A percentile compares a stretch with the other conserved stretches of the same genome.
Conservation (phyloP, 331 rosid genomes). For the Quercus tomentella region DNA sequence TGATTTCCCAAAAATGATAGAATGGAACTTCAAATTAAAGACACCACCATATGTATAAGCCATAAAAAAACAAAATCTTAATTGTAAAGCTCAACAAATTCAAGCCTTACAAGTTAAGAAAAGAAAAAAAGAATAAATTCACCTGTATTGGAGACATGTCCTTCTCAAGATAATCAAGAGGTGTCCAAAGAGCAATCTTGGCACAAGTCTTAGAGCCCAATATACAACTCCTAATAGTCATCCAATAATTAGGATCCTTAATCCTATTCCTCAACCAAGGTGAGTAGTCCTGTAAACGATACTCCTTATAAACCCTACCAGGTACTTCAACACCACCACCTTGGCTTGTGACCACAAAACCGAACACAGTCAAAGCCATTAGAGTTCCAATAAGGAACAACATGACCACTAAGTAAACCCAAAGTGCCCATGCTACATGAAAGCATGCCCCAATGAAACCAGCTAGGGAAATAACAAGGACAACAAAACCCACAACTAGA, state of each 20-base stretch:
- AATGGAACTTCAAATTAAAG: no score
- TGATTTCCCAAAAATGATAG: no score
- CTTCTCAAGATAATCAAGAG: conserved; percentile 64
- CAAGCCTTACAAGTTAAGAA: background rate
- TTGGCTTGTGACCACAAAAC: conserved; percentile 62
- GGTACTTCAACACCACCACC: conserved; percentile 74
- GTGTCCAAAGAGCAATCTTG: conserved; percentile 58
- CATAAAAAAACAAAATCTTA: no score
- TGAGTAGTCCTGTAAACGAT: conserved; percentile 56
- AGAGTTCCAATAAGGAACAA: conserved; percentile 61
- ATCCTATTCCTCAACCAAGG: conserved; percentile 76
- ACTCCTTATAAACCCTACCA: conserved; percentile 68
- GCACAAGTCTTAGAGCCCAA: conserved; percentile 79
- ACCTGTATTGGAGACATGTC: conserved; percentile 95
- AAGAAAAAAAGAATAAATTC: background rate
- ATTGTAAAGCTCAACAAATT: background rate
- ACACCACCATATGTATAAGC: no score
- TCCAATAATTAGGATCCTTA: conserved; percentile 65
- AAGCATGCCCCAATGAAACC: conserved; percentile 98
- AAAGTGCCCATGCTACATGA: conserved; percentile 84
- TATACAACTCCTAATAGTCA: conserved; percentile 60
- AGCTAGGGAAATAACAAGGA: conserved; percentile 71
- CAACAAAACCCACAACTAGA: conserved; percentile 68
- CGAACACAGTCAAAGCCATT: conserved; percentile 65
- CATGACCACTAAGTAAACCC: conserved; percentile 87